These are phyloP conservation scores for Xylaria cubensis DNA, from an alignment of 495 filamentous ascomycete species.

Conservation along the genomic window DNA sequence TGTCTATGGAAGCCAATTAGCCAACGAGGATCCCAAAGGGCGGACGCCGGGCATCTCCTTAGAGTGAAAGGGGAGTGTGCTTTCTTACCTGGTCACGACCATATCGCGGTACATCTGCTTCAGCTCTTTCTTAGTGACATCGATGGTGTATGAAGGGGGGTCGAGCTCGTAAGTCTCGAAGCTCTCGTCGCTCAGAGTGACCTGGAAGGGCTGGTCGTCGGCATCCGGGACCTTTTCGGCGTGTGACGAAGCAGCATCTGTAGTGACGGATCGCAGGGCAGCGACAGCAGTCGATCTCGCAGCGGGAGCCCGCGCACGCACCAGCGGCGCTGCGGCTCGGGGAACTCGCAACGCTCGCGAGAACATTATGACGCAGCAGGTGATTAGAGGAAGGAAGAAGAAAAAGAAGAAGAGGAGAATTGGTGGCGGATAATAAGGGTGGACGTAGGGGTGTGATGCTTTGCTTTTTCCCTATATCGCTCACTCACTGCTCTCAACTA, in stretches of 20 bases:
- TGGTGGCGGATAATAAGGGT: neutral
- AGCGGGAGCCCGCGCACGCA: slow-evolving; percentile 47
- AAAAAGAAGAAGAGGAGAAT: slow-evolving; percentile 12
- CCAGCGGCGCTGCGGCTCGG: slow-evolving; percentile 45
- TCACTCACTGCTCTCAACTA: slow-evolving; percentile 4
- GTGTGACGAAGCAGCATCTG: slow-evolving; percentile 90
- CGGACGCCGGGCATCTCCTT: neutral
- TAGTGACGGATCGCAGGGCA: slow-evolving; percentile 81
- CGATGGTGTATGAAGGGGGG: slow-evolving; percentile 86
- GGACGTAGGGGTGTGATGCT: slow-evolving; percentile 4
- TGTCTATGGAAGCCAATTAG: slow-evolving; percentile 62
- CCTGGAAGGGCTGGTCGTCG: slow-evolving; percentile 92
- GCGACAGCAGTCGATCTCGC: slow-evolving; percentile 53
- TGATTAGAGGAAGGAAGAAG: slow-evolving; percentile 16
- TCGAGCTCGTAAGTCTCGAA: slow-evolving; percentile 99
- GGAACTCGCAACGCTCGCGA: slow-evolving; percentile 58
- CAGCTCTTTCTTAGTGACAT: slow-evolving; percentile 94
- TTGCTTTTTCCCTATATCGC: slow-evolving; percentile 2
- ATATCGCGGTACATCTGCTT: slow-evolving; percentile 99
- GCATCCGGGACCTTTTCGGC: slow-evolving; percentile 84
- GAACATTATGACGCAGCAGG: slow-evolving; percentile 49
- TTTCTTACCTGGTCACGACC: slow-evolving; percentile 83
- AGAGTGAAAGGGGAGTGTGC: slow-evolving; percentile 11
- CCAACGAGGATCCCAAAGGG: neutral
- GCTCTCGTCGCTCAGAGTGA: slow-evolving; percentile 93